Evolutionary conservation across 2,329 filamentous ascomycete species (phyloP), one percentile per base, ranked within the genome.

Genomic region (Beauveria rudraprayagi): DNA sequence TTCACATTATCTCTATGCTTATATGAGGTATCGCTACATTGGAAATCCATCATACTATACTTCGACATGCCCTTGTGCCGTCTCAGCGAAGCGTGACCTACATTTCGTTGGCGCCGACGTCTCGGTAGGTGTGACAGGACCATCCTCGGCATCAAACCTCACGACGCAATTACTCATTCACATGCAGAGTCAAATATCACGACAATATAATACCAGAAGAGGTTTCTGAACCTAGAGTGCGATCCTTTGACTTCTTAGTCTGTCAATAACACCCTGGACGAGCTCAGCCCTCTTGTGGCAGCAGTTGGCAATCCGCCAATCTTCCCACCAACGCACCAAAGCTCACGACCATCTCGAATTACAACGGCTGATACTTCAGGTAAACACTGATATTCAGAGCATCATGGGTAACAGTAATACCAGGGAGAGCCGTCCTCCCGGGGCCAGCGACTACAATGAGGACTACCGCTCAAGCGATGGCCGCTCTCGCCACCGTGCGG

Each of bases 401-500:
- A 19, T 37, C 34, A 77, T 77, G 75, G 75, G 75, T 51, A 77
- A 77, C 62, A 70, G 71, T 30, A 76, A 67, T 62, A 72, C 74
- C 28, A 77, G 74, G 63, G 75, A 77, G 65, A 71, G 74, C 46
- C 75, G 75, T 55, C 64, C 67, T 58, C 64, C 55, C 43, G 63
- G 56, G 65, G 67, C 54, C 63, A 66, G 52, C 69, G 67, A 44
- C 64, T 34, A 46, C 11, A 16, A 28, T 19, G 51, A 55, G 5
- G 22, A 11, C 24, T 56, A 47, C 41, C 62, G 40, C 53, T 28
- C 55, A 43, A 52, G 19, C n/a, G 43, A 37, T 46, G 56, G 19
- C 19, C 62, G 44, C 48, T 47, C 34, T 43, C 59, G 62, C 41
- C 61, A 48, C 26, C 71, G 71, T 54, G 63, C 69, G 53, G 78